Conservation (phyloP, 345 rosid species). For the Lepidium sativum region DNA sequence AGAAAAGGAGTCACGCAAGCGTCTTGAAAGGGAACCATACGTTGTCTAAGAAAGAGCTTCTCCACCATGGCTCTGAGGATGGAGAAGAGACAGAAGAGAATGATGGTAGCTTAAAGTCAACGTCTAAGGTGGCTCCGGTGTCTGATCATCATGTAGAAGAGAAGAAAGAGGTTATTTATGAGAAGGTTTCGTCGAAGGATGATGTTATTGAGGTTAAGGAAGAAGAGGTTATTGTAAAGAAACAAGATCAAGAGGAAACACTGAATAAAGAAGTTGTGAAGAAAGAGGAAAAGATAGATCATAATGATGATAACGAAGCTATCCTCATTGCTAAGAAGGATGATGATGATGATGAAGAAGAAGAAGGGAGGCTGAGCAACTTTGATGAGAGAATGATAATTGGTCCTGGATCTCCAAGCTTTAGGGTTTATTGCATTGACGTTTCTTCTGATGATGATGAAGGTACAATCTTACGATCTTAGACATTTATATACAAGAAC, state of each 20-base stretch:
- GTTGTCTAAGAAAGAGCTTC: conserved; percentile 29
- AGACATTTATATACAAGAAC: too few relatives aligned
- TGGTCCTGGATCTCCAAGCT: conserved; percentile 37
- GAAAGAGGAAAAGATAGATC: neutral
- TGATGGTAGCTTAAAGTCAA: conserved; percentile 7
- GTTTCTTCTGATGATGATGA: conserved; percentile 15
- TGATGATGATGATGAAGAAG: neutral
- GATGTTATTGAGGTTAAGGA: conserved; percentile 4
- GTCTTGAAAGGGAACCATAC: conserved; percentile 27
- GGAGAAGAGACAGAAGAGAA: conserved; percentile 16
- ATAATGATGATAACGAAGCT: neutral
- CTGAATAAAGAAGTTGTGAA: neutral
- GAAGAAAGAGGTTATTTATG: conserved; percentile 22
- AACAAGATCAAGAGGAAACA: conserved; percentile 6
- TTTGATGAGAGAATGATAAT: conserved; percentile 19
- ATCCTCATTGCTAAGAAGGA: conserved; percentile 1
- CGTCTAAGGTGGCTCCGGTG: conserved; percentile 27
- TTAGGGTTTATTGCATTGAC: conserved; percentile 36
- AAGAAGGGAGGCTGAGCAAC: conserved; percentile 5
- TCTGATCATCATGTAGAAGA: conserved; percentile 19
- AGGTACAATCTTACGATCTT: conserved; percentile 6
- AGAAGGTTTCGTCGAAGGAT: neutral
- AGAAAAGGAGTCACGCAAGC: conserved; percentile 24
- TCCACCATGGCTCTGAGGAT: conserved; percentile 6
- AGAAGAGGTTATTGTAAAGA: conserved; percentile 10